Base-by-base conservation (phyloP, 768 basidiomycete genomes). In the Amylocystis lapponica region DNA sequence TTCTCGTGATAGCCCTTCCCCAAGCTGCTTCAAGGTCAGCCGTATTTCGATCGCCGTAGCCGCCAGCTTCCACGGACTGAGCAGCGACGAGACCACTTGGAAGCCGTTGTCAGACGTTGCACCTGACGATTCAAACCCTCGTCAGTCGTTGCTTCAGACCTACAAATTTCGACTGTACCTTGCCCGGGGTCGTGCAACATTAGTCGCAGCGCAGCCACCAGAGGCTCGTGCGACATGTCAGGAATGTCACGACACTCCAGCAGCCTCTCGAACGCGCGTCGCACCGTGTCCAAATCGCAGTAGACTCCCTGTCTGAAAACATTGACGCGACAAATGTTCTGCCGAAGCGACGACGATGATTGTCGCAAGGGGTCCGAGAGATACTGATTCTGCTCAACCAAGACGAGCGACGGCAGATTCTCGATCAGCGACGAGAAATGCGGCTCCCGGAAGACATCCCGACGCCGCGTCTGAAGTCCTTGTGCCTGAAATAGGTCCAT, bases 1-100 rank as follows among this genome's bases (percentile, higher is more conserved):
- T n/a, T 81, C 79, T 29, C 76, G 72, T n/a, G 69, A 64, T 25
- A 90, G 70, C 10, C 79, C 78, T 37, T 81, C 75, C 14, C 81
- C 83, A 53, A 90, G 65, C 52, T 86, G 84, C 56, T 83, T 78
- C 41, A 90, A 68, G 32, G 81, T 77, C 29, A 90, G 74, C 45
- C 87, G 83, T 48, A 89, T 72, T 52, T 87, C 82, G 42, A 89
- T 83, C 5, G 83, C 81, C 0, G 89, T 88, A 3, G 85, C 84
- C 9, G 84, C 78, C 20, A 90, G 75, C 55, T 84, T 86, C 86
- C 88, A 91, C 1, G 86, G 88, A 48, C 84, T 88, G 22, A 90
- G 66, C 25, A 85, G 66, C 9, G 78, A 79, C 0, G 78, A 79
- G 11, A 82, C 48, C 5, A 50, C 30, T 22, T 27, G 31, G 20